These are phyloP conservation scores for Rhazya stricta DNA, from an alignment of 257 asterid genomes.

Conservation along the genomic window DNA sequence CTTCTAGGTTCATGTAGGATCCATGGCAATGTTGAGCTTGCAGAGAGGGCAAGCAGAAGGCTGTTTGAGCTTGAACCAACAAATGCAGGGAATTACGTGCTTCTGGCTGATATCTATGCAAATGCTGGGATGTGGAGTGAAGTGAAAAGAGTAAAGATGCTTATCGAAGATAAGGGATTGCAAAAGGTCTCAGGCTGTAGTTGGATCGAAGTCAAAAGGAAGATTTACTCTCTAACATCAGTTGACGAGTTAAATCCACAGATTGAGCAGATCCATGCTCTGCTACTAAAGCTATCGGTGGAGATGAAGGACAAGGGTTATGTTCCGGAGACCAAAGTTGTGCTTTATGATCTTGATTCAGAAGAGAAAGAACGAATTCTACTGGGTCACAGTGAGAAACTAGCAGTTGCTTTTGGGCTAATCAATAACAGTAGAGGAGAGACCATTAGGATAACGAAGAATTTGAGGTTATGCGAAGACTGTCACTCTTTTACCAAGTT, in stretches of 20 bases:
- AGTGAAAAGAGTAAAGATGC: conserved; percentile 63
- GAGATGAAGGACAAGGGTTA: conserved; percentile 80
- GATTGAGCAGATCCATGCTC: conserved; percentile 66
- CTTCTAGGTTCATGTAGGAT: conserved; percentile 87
- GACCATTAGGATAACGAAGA: conserved; percentile 76
- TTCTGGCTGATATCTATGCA: conserved; percentile 76
- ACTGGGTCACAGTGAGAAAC: conserved; percentile 83
- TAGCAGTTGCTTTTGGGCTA: conserved; percentile 84
- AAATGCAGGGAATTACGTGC: conserved; percentile 89
- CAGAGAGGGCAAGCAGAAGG: conserved; percentile 61
- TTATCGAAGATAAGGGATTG: conserved; percentile 60
- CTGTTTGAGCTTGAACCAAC: conserved; percentile 82
- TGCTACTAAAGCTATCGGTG: conserved; percentile 44
- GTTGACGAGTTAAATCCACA: conserved; percentile 75
- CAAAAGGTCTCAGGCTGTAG: conserved; percentile 81
- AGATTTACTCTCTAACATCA: conserved; percentile 45
- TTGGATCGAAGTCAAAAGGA: conserved; percentile 72
- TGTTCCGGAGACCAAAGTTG: conserved; percentile 66
- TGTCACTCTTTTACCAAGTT: conserved; percentile 78
- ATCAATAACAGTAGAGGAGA: conserved; percentile 69
- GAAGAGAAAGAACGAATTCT: conserved; percentile 66
- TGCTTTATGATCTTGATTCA: conserved; percentile 61
- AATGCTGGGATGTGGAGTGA: conserved; percentile 84
- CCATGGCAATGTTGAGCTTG: conserved; percentile 71
- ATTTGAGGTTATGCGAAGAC: conserved; percentile 80